A percentile compares a stretch with the other conserved stretches of the same genome.
Evolutionary conservation across 345 rosid genomes (phyloP).

Genomic region (Erysimum cheiranthoides): DNA sequence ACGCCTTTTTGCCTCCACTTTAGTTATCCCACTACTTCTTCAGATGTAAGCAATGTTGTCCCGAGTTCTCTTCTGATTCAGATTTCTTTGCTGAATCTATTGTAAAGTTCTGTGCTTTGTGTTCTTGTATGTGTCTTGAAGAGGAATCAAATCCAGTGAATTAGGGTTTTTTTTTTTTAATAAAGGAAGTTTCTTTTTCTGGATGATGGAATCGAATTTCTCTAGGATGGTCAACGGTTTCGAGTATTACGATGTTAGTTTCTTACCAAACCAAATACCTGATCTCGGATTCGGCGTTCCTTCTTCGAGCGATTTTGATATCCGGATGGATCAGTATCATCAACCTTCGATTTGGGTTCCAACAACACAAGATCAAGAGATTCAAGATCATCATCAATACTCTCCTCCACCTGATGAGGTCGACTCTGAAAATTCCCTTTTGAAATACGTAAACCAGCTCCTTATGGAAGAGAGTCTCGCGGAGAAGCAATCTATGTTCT

Average conservation of each 20-base stretch:
- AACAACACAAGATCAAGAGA: neutral
- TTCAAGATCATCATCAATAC: conserved; percentile 24
- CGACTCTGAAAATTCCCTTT: conserved; percentile 57
- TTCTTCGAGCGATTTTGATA: conserved; percentile 40
- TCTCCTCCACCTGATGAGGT: conserved; percentile 50
- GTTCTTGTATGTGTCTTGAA: neutral
- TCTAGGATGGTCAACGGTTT: conserved; percentile 41
- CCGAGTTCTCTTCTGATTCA: neutral
- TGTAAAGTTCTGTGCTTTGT: neutral
- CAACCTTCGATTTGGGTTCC: conserved; percentile 37
- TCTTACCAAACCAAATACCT: conserved; percentile 31
- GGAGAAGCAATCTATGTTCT: conserved; percentile 54
- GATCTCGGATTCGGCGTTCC: conserved; percentile 46
- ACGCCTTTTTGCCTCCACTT: conserved; percentile 13
- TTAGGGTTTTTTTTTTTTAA: neutral
- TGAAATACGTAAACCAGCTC: conserved; percentile 64
- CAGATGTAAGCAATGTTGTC: conserved; percentile 27
- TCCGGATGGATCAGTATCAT: neutral
- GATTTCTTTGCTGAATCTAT: conserved; percentile 7
- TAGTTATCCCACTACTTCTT: conserved; percentile 17
- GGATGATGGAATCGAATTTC: conserved; percentile 39
- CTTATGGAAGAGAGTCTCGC: conserved; percentile 80
- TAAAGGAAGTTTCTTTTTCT: neutral
- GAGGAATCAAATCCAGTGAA: conserved; percentile 1
- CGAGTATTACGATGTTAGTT: conserved; percentile 42